phyloP scores from a whole-genome alignment of 306 rosid genomes.

The Geum urbanum region DNA sequence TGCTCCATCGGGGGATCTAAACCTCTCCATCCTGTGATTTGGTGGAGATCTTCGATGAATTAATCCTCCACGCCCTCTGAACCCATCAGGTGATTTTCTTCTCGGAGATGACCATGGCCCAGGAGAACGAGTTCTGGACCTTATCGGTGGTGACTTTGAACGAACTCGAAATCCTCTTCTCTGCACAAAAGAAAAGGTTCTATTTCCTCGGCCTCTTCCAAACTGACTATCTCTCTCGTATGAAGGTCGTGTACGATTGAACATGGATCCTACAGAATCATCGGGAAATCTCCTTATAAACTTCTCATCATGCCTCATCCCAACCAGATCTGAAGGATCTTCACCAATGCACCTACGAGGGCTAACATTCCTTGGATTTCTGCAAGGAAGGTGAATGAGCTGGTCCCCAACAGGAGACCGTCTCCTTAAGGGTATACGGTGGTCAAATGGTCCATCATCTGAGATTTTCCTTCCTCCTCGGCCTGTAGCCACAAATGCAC shows the following conservation, averaged over 20 bases:
- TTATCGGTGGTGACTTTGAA: conserved; percentile 76
- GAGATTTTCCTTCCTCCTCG: conserved; percentile 59
- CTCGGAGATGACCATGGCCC: conserved; percentile 71
- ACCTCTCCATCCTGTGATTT: conserved; percentile 55
- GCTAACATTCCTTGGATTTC: conserved; percentile 58
- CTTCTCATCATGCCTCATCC: conserved; percentile 59
- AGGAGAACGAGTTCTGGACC: conserved; percentile 78
- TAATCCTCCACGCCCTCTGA: conserved; percentile 62
- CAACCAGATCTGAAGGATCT: conserved; percentile 55
- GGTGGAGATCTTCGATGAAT: conserved; percentile 60
- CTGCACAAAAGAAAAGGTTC: conserved; percentile 59
- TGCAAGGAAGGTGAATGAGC: conserved; percentile 50
- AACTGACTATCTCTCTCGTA: conserved; percentile 62
- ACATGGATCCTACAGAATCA: conserved; percentile 48
- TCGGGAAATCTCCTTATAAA: conserved; percentile 52
- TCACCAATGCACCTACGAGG: conserved; percentile 57
- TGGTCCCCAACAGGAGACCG: conserved; percentile 59
- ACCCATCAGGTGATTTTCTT: conserved; percentile 70
- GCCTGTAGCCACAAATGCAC: conserved; percentile 53
- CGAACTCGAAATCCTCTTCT: conserved; percentile 53
- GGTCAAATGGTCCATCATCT: conserved; percentile 48
- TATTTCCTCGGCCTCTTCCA: conserved; percentile 48
- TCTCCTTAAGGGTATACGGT: conserved; percentile 58
- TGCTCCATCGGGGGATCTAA: conserved; percentile 80
- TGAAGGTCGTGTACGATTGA: conserved; percentile 49